Conservation (phyloP, 2,329 filamentous ascomycete genomes). For the Colletotrichum falcatum region DNA sequence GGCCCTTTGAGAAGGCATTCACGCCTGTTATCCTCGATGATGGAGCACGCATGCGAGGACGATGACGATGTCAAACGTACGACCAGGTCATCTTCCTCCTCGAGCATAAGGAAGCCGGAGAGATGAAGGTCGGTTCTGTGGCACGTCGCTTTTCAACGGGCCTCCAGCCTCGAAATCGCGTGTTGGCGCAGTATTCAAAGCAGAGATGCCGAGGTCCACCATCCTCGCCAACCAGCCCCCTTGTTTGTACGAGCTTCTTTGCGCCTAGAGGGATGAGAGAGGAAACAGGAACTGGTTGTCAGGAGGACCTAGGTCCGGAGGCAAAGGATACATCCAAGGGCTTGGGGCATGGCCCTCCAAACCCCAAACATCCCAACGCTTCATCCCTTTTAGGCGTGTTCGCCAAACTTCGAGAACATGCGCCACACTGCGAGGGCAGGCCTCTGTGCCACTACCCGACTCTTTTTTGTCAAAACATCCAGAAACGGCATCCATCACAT, state of each 20-base stretch:
- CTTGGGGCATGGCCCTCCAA: neutral
- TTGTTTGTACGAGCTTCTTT: neutral
- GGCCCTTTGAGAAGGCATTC: constrained; percentile 24
- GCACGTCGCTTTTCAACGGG: neutral
- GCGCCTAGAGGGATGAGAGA: neutral
- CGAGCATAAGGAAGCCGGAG: neutral
- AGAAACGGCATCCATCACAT: constrained; percentile 1
- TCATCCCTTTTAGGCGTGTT: neutral
- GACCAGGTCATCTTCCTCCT: neutral
- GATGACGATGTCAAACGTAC: neutral
- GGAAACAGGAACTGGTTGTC: neutral
- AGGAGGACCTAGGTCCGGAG: neutral
- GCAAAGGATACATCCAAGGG: neutral
- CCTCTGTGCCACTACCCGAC: constrained; percentile 9
- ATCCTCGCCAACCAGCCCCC: constrained; percentile 17
- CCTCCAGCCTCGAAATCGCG: neutral
- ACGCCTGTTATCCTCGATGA: neutral
- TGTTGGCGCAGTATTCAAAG: constrained; percentile 15
- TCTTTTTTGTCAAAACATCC: neutral
- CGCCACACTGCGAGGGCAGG: constrained; percentile 12
- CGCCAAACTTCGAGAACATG: constrained; percentile 10
- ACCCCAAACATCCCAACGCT: constrained; percentile 7
- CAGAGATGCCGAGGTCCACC: constrained; percentile 19
- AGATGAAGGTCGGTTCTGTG: neutral
- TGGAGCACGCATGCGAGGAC: neutral